Evolutionary conservation across 306 rosid species (phyloP).

Genomic region (Fagus crenata): DNA sequence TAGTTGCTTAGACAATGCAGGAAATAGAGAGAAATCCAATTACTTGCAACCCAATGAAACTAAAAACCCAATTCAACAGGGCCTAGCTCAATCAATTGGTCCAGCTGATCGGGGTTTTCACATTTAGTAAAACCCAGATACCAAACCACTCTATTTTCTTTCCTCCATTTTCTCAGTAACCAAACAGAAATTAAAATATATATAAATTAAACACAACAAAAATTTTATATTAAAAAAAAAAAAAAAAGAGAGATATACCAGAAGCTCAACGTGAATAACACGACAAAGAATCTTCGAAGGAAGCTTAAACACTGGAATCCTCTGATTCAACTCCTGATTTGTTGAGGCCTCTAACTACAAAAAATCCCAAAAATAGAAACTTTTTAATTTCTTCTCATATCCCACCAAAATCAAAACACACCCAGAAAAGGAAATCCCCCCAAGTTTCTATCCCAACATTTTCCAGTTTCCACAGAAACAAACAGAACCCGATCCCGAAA

Average conservation of each 20-base stretch:
- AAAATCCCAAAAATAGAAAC: conserved; percentile 6
- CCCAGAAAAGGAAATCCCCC: conserved; percentile 6
- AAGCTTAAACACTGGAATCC: conserved; percentile 70
- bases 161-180: conserved; percentile 16
- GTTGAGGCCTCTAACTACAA: conserved; percentile 86
- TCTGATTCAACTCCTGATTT: conserved; percentile 78
- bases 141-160: neutral
- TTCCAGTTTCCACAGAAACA: conserved; percentile 1
- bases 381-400: neutral
- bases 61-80: neutral
- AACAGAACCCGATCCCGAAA: conserved; percentile 20
- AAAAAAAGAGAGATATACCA: conserved; percentile 53
- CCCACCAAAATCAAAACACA: neutral
- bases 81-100: neutral
- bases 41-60: neutral
- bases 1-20: conserved; percentile 9
- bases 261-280: conserved; percentile 54
- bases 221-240: neutral
- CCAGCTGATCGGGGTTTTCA: neutral
- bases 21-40: neutral
- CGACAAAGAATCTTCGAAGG: conserved; percentile 81
- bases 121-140: conserved; percentile 14
- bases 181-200: neutral
- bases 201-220: neutral
- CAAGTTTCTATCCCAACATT: neutral